These are phyloP conservation scores for Arabidopsis suecica DNA, from an alignment of 345 rosid species.

Conservation along the genomic window DNA sequence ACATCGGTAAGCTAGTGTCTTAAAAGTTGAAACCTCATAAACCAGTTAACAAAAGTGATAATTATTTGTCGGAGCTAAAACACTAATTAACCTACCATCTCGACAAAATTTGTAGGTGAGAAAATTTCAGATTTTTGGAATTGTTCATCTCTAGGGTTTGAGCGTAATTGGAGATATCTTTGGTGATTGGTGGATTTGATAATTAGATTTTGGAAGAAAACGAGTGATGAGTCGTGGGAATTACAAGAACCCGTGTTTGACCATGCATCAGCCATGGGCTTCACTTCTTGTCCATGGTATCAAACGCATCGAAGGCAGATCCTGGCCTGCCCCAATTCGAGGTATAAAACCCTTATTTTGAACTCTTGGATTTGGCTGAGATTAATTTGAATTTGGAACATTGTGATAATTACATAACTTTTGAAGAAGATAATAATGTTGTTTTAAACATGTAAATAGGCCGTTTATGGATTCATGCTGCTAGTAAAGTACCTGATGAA, in stretches of 20 bases:
- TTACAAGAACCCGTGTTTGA: constrained; percentile 80
- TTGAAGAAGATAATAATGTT: not conserved
- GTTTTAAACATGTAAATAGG: constrained; percentile 51
- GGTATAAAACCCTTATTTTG: constrained; percentile 47
- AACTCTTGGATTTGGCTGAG: not conserved
- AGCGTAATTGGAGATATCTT: not conserved
- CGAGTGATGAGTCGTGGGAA: constrained; percentile 58
- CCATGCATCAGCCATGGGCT: constrained; percentile 99
- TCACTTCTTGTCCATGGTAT: constrained; percentile 81
- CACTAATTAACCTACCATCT: not conserved
- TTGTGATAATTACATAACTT: constrained; percentile 16
- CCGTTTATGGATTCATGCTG: constrained; percentile 97
- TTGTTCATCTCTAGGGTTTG: not conserved
- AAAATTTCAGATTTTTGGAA: not conserved
- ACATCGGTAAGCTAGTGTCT: not conserved
- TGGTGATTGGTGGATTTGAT: not conserved
- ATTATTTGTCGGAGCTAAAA: no score
- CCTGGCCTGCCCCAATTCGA: constrained; percentile 89
- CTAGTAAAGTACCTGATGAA: constrained; percentile 87
- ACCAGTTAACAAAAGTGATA: no score
- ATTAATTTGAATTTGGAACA: not conserved
- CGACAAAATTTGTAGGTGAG: not conserved
- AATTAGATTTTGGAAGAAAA: not conserved
- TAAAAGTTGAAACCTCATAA: no score
- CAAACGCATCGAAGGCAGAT: constrained; percentile 93